A percentile compares a stretch with the other conserved stretches of the same genome.
phyloP scores from a whole-genome alignment of 768 basidiomycete genomes.

The Amanita rimosa region DNA sequence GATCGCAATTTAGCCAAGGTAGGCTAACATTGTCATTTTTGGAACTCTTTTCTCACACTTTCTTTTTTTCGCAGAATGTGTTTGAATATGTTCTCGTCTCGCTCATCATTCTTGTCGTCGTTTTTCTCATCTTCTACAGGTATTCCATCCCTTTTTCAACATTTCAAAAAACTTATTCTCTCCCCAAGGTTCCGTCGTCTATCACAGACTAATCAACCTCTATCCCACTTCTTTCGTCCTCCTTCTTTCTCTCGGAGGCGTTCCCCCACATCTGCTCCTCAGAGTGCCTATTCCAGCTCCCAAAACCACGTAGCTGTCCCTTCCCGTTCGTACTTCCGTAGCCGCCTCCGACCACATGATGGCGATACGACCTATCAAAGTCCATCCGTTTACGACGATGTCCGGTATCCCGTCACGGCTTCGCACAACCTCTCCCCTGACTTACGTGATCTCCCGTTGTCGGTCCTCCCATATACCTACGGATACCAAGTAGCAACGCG shows the following conservation, averaged over 20 bases:
- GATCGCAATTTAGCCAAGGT: slow-evolving; percentile 15
- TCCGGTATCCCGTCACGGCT: slow-evolving; percentile 8
- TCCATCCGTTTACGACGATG: neutral
- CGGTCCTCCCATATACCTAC: neutral
- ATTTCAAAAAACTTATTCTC: neutral
- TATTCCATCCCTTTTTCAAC: neutral
- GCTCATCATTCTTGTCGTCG: neutral
- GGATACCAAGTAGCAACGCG: slow-evolving; percentile 1
- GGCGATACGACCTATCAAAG: neutral
- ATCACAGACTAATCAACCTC: slow-evolving; percentile 1
- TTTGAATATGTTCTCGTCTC: neutral
- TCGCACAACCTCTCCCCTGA: neutral
- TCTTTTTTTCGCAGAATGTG: neutral
- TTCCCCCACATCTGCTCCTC: neutral
- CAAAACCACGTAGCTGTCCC: neutral
- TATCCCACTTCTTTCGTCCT: neutral
- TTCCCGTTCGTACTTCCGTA: neutral
- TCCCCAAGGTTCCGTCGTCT: neutral
- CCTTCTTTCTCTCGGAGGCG: neutral
- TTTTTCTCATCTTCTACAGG: slow-evolving; percentile 1
- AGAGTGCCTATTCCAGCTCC: neutral
- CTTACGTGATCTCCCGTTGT: neutral
- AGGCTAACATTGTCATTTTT: neutral
- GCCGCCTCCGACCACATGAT: neutral
- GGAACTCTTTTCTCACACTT: neutral